A percentile compares a stretch with the other conserved stretches of the same genome.
These are phyloP conservation scores for Rubia balearica DNA, from an alignment of 305 asterid species.

Conservation along the genomic window DNA sequence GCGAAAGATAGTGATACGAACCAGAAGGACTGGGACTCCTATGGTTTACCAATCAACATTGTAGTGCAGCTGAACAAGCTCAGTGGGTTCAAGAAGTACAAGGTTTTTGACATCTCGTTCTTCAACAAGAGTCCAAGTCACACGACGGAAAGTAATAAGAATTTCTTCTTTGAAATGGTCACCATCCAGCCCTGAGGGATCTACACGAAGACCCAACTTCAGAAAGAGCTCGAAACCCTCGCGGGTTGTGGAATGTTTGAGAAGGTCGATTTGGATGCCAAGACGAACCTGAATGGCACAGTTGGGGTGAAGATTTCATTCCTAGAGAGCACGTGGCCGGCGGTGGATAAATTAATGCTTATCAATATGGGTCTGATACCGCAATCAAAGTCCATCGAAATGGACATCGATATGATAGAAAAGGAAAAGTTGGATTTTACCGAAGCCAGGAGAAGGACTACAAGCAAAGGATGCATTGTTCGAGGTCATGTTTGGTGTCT, in stretches of 20 bases:
- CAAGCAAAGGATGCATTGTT: conserved; percentile 58
- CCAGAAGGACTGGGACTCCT: conserved; percentile 71
- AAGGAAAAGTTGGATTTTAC: conserved; percentile 62
- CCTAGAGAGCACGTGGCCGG: conserved; percentile 73
- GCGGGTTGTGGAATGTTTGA: conserved; percentile 90
- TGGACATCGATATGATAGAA: conserved; percentile 93
- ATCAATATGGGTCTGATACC: conserved; percentile 84
- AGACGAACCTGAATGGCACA: conserved; percentile 85
- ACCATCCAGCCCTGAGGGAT: conserved; percentile 78
- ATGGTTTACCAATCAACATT: conserved; percentile 82
- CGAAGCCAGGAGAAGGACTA: conserved; percentile 74
- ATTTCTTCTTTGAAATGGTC: conserved; percentile 88
- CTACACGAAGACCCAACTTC: conserved; percentile 83
- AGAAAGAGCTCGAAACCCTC: conserved; percentile 79
- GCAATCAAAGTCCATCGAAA: conserved; percentile 75
- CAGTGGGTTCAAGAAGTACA: conserved; percentile 82
- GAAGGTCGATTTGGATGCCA: conserved; percentile 74
- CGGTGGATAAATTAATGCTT: conserved; percentile 76
- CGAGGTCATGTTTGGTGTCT: conserved; percentile 88
- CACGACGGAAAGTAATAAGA: conserved; percentile 54
- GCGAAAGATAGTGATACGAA: conserved; percentile 67
- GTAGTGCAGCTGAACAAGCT: conserved; percentile 71
- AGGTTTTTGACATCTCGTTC: conserved; percentile 66
- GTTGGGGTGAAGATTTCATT: conserved; percentile 60
- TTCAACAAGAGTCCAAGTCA: conserved; percentile 49